These are phyloP conservation scores for Globisporangium recalcitrans DNA, from an alignment of 352 stramenopile genomes.

Conservation along the genomic window DNA sequence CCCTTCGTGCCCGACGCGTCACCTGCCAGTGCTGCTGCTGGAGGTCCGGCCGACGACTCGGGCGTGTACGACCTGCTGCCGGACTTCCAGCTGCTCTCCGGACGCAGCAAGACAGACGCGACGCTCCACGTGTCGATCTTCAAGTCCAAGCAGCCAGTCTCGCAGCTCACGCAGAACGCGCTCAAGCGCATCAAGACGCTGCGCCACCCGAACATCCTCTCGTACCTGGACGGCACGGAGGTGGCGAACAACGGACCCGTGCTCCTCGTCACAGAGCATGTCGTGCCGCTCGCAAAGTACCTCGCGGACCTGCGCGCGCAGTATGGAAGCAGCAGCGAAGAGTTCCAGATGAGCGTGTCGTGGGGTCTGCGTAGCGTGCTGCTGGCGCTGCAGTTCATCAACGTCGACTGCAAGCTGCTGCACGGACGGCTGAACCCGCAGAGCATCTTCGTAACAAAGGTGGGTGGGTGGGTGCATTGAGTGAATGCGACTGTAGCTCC, in stretches of 20 bases:
- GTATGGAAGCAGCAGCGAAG: slow-evolving; percentile 51
- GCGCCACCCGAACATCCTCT: slow-evolving; percentile 92
- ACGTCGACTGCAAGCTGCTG: slow-evolving; percentile 91
- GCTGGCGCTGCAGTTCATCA: slow-evolving; percentile 91
- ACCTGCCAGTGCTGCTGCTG: not conserved
- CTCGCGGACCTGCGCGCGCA: slow-evolving; percentile 68
- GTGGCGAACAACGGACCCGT: slow-evolving; percentile 81
- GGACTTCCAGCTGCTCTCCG: slow-evolving; percentile 84
- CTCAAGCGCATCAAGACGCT: slow-evolving; percentile 91
- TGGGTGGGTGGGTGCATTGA: slow-evolving; percentile 13
- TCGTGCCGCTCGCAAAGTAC: slow-evolving; percentile 87
- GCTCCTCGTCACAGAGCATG: slow-evolving; percentile 93
- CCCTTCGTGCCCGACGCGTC: slow-evolving; percentile 54
- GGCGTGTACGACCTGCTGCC: slow-evolving; percentile 58
- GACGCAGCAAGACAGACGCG: slow-evolving; percentile 80
- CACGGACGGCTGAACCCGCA: slow-evolving; percentile 88
- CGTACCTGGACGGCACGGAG: slow-evolving; percentile 81
- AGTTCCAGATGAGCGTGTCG: slow-evolving; percentile 83
- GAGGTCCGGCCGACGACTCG: slow-evolving; percentile 19
- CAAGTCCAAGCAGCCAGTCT: slow-evolving; percentile 81
- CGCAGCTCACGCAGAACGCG: slow-evolving; percentile 85
- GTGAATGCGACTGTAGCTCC: not conserved
- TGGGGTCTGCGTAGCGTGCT: slow-evolving; percentile 94
- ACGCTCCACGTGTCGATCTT: slow-evolving; percentile 87
- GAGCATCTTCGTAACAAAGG: slow-evolving; percentile 93